phyloP scores from a whole-genome alignment of 2,329 filamentous ascomycete species.

The Elsinoe batatas region DNA sequence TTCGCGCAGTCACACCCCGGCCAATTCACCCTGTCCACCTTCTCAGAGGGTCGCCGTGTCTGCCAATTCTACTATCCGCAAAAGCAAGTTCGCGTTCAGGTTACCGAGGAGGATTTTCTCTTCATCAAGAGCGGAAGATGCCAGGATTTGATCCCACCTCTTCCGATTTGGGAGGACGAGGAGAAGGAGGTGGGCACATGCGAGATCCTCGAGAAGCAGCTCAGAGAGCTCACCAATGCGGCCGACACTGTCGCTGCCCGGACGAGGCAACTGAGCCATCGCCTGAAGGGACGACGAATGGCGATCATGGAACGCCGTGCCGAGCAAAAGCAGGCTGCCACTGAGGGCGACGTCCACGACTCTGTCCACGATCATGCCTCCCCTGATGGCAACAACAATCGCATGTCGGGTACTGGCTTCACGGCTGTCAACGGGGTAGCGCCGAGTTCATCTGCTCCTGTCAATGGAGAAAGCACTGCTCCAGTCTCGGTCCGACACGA shows the following conservation, averaged over 20 bases:
- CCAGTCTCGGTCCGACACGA: conserved; percentile 50
- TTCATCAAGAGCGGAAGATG: conserved; percentile 74
- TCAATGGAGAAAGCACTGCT: conserved; percentile 25
- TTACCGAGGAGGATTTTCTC: conserved; percentile 78
- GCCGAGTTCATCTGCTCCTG: conserved; percentile 12
- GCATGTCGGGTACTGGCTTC: conserved; percentile 34
- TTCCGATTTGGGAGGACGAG: conserved; percentile 78
- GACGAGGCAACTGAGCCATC: conserved; percentile 71
- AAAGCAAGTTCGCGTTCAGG: conserved; percentile 72
- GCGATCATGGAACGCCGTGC: conserved; percentile 59
- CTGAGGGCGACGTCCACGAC: conserved; percentile 19
- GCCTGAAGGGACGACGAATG: conserved; percentile 62
- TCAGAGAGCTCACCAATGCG: conserved; percentile 66
- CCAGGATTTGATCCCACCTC: conserved; percentile 69
- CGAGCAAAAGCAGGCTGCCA: conserved; percentile 29
- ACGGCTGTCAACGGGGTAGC: conserved; percentile 45
- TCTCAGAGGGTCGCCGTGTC: conserved; percentile 57
- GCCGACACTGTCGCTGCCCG: conserved; percentile 63
- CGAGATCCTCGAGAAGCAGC: conserved; percentile 71
- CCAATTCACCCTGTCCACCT: conserved; percentile 64
- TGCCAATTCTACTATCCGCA: conserved; percentile 65
- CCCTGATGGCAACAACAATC: background rate
- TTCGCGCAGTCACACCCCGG: conserved; percentile 72
- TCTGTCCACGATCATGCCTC: conserved; percentile 19
- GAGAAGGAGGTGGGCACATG: conserved; percentile 73